Evolutionary conservation across 352 stramenopile species (phyloP).

Genomic region (Pythium angustatum): DNA sequence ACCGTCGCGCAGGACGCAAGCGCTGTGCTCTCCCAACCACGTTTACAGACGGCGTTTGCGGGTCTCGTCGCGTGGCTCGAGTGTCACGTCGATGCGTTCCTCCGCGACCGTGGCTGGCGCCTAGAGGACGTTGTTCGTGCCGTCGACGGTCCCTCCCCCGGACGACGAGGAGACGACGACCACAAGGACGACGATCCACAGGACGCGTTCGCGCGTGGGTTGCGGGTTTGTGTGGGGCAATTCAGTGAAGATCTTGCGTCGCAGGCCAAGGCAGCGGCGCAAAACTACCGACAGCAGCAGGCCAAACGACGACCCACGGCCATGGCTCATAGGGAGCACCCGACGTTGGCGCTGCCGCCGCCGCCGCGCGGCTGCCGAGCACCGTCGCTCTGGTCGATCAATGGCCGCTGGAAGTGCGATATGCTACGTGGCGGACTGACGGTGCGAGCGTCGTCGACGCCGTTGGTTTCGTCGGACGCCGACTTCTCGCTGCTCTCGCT

Average conservation of each 20-base stretch:
- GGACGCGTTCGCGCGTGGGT: neutral
- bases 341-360: neutral
- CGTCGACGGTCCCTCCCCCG: too few relatives aligned
- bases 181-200: too few relatives aligned
- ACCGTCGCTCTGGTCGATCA: neutral
- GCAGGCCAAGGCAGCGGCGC: neutral
- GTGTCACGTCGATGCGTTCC: conserved; percentile 14
- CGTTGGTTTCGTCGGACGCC: neutral
- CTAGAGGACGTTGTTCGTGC: conserved; percentile 10
- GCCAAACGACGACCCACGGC: neutral
- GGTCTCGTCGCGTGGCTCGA: conserved; percentile 12
- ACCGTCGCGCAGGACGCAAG: conserved; percentile 6
- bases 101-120: conserved; percentile 12
- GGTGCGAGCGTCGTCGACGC: neutral
- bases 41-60: neutral
- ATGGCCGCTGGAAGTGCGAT: conserved; percentile 6
- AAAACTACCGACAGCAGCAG: neutral
- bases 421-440: conserved; percentile 2
- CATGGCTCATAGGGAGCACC: too few relatives aligned
- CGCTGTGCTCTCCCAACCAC: neutral
- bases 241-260: conserved; percentile 6
- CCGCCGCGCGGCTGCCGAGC: neutral
- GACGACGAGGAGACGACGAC: too few relatives aligned
- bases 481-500: conserved; percentile 8
- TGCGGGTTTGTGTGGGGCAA: conserved; percentile 4